A percentile compares a stretch with the other conserved stretches of the same genome.
phyloP scores from a whole-genome alignment of 495 filamentous ascomycete species.

The Neurospora terricola region DNA sequence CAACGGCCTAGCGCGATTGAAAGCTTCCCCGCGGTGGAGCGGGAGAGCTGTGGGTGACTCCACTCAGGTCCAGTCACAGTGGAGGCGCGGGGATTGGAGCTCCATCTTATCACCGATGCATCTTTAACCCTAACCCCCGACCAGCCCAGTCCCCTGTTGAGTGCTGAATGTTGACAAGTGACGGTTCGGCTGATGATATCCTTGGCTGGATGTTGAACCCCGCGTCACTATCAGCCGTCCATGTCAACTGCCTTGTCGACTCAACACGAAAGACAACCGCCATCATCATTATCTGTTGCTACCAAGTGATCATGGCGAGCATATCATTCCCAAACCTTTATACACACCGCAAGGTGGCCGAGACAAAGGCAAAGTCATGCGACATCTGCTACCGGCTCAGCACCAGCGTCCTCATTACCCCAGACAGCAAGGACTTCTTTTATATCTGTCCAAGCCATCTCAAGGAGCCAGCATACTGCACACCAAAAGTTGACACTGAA shows the following conservation, averaged over 20 bases:
- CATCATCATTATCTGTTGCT: not conserved
- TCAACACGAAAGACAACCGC: not conserved
- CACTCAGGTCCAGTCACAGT: not conserved
- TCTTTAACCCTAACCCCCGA: not conserved
- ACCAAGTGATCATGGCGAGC: not conserved
- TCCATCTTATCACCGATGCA: not conserved
- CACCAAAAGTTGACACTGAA: conserved; percentile 67
- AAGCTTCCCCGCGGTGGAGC: not conserved
- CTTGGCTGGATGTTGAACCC: not conserved
- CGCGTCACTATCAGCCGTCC: not conserved
- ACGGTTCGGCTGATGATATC: not conserved
- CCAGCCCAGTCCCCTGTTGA: not conserved
- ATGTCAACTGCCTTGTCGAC: not conserved
- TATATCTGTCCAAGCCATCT: conserved; percentile 80
- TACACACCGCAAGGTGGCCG: conserved; percentile 80
- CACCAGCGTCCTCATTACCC: conserved; percentile 76
- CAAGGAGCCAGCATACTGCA: conserved; percentile 73
- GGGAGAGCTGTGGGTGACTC: not conserved
- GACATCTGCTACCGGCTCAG: conserved; percentile 86
- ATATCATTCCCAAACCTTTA: conserved; percentile 70
- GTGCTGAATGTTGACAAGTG: not conserved
- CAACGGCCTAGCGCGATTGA: not conserved
- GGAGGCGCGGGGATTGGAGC: not conserved
- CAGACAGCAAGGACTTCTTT: conserved; percentile 95
- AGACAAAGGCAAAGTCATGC: conserved; percentile 71